Percentiles rank a stretch among this genome's conserved stretches.
These are phyloP conservation scores for Cystofilobasidium ferigula DNA, from an alignment of 768 basidiomycete genomes.

Conservation along the genomic window DNA sequence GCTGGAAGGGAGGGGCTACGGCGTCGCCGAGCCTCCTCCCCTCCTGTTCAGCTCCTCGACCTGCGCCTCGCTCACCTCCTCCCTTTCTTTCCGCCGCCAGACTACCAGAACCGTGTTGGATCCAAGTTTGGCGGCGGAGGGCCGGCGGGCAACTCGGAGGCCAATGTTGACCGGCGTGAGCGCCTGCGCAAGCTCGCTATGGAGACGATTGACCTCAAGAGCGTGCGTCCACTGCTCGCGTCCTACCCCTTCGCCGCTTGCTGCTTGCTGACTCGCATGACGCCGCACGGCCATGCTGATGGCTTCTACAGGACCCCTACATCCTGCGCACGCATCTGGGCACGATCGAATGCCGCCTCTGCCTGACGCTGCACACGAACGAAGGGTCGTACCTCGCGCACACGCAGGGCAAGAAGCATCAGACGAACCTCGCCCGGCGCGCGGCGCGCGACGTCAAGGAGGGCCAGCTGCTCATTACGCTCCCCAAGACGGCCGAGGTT, in stretches of 20 bases:
- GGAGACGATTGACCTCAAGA: slow-evolving; percentile 95
- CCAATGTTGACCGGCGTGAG: slow-evolving; percentile 89
- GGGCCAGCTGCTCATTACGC: slow-evolving; percentile 72
- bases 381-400: slow-evolving; percentile 91
- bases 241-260: background rate
- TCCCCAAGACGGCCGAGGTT: slow-evolving; percentile 49
- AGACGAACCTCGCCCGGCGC: slow-evolving; percentile 91
- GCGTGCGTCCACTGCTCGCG: slow-evolving; percentile 46
- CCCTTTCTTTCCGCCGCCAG: background rate
- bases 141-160: slow-evolving; percentile 79
- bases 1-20: too few species aligned
- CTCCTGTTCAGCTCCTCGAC: background rate
- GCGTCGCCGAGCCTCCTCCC: too few species aligned
- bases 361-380: slow-evolving; percentile 96
- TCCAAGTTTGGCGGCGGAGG: slow-evolving; percentile 94
- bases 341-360: slow-evolving; percentile 94
- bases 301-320: slow-evolving; percentile 69
- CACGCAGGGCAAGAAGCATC: slow-evolving; percentile 98
- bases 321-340: slow-evolving; percentile 98
- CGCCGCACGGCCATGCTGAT: background rate
- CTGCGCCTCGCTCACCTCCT: background rate
- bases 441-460: slow-evolving; percentile 97
- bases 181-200: slow-evolving; percentile 86
- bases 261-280: background rate
- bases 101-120: slow-evolving; percentile 72